Conservation (phyloP, 1,284 basidiomycete genomes). For the Agroathelia rolfsii region DNA sequence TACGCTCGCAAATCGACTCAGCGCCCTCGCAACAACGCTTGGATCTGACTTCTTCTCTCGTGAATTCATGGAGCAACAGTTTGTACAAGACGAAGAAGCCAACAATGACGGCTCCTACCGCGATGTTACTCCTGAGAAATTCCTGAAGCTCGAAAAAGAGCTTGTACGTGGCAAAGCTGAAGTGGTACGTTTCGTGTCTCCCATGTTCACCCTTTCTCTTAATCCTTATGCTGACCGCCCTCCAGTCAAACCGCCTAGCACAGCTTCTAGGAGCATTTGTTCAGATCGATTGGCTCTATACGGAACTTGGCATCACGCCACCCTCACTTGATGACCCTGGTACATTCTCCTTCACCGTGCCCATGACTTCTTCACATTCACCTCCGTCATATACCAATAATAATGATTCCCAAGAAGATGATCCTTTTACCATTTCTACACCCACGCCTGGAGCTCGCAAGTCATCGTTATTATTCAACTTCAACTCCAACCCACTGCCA, state of each 20-base stretch:
- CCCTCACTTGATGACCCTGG: slow-evolving; percentile 39
- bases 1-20: slow-evolving; percentile 54
- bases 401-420: too few species aligned
- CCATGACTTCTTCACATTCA: slow-evolving; percentile 13
- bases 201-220: background rate
- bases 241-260: slow-evolving; percentile 54
- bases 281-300: slow-evolving; percentile 73
- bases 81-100: slow-evolving; percentile 31
- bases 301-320: slow-evolving; percentile 62
- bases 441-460: slow-evolving; percentile 21
- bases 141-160: slow-evolving; percentile 71
- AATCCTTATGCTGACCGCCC: slow-evolving; percentile 8
- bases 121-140: slow-evolving; percentile 70
- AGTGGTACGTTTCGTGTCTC: slow-evolving; percentile 40
- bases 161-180: slow-evolving; percentile 71
- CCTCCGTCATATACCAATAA: too few species aligned
- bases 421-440: slow-evolving; percentile 17
- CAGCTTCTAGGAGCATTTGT: slow-evolving; percentile 54
- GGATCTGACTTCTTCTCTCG: slow-evolving; percentile 48
- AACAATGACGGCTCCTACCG: slow-evolving; percentile 33
- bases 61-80: slow-evolving; percentile 44
- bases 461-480: too few species aligned
- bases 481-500: too few species aligned
- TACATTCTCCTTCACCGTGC: slow-evolving; percentile 25
- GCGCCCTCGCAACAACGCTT: slow-evolving; percentile 45